A percentile compares a stretch with the other conserved stretches of the same genome.
Evolutionary conservation across 2,329 filamentous ascomycete species (phyloP).

Genomic region (Pestalotiopsis sp.): DNA sequence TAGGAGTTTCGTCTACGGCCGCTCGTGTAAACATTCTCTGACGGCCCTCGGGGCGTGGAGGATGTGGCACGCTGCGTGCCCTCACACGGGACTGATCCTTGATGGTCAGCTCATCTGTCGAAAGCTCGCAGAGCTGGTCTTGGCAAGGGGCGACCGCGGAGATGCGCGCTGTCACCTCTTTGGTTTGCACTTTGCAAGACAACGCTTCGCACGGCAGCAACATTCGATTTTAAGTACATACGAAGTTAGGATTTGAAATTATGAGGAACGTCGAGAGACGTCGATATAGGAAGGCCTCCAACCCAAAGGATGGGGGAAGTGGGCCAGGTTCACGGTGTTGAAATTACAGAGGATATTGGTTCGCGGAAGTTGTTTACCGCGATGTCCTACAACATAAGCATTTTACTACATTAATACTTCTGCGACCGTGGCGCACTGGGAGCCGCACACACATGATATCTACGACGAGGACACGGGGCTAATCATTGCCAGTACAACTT

Average conservation of each 20-base stretch:
- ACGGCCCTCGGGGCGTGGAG: not conserved
- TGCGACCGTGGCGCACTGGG: too few species aligned
- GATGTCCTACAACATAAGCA: conserved; percentile 3
- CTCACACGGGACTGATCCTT: not conserved
- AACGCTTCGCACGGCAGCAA: not conserved
- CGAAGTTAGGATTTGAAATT: conserved; percentile 9
- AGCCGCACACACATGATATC: not conserved
- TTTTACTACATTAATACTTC: conserved; percentile 9
- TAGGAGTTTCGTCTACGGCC: not conserved
- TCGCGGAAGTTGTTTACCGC: not conserved
- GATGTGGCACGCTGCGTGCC: not conserved
- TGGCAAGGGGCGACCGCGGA: not conserved
- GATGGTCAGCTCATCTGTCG: not conserved
- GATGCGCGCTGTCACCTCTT: not conserved
- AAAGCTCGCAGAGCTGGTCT: not conserved
- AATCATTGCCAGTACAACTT: not conserved
- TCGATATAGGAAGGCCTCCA: not conserved
- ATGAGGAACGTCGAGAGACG: not conserved
- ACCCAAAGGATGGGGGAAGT: not conserved
- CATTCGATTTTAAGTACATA: conserved; percentile 8
- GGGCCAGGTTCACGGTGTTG: conserved; percentile 5
- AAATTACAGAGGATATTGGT: not conserved
- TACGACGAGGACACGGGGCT: not conserved
- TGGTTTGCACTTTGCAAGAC: not conserved
- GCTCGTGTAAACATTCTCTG: not conserved